Evolutionary conservation across 306 rosid genomes (phyloP).

Genomic region (Comarum palustre): DNA sequence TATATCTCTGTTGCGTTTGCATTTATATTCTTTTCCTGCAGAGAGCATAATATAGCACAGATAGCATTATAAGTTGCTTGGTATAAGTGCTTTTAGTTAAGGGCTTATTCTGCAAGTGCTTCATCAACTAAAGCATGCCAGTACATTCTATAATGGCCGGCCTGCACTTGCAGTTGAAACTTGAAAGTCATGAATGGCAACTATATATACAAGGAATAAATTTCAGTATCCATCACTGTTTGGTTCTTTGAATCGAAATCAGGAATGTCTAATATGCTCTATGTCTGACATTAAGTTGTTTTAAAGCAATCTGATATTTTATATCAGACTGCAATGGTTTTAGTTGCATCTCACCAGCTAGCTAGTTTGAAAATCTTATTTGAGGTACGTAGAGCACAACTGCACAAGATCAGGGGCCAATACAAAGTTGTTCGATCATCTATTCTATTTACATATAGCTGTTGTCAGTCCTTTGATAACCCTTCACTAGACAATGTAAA

Average conservation of each 20-base stretch:
- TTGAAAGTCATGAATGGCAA: neutral
- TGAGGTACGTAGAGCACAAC: neutral
- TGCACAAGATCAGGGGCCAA: too few relatives aligned
- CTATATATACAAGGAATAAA: neutral
- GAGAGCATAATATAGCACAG: conserved; percentile 9
- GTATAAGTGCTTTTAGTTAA: neutral
- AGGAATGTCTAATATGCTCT: conserved; percentile 2
- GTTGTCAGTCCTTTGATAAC: too few relatives aligned
- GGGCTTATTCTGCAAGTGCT: neutral
- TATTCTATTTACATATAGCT: neutral
- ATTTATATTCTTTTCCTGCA: conserved; percentile 12
- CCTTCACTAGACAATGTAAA: neutral
- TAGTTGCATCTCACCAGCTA: neutral
- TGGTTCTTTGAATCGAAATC: neutral
- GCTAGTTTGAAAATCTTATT: neutral
- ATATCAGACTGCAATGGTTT: neutral
- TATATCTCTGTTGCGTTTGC: conserved; percentile 12
- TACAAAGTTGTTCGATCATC: neutral
- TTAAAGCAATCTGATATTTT: neutral
- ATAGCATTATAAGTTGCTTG: neutral
- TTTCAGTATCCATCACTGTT: neutral
- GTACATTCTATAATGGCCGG: neutral
- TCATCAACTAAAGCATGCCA: neutral
- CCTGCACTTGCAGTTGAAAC: neutral
- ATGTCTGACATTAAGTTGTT: neutral